phyloP scores from a whole-genome alignment of 108 stramenopile genomes.

The Craspedostauros australis region DNA sequence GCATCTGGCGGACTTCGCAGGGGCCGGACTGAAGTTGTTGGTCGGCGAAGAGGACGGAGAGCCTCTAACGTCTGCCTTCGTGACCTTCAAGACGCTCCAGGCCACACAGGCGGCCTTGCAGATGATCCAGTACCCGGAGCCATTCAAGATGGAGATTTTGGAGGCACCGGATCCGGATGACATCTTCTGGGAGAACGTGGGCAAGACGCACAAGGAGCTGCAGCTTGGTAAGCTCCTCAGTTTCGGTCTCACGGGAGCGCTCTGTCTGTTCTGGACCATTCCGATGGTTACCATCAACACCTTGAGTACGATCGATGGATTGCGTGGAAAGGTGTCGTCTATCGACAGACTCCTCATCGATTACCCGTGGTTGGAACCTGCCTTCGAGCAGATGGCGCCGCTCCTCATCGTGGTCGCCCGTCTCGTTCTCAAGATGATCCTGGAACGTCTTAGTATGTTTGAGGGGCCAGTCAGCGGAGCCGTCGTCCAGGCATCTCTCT shows the following conservation, averaged over 20 bases:
- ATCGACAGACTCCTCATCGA: conserved; percentile 26
- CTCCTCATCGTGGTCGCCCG: conserved; percentile 39
- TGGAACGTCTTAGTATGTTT: conserved; percentile 26
- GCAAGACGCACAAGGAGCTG: conserved; percentile 29
- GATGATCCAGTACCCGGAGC: conserved; percentile 32
- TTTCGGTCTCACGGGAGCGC: conserved; percentile 22
- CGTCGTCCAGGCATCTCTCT: conserved; percentile 46
- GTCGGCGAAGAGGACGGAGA: conserved; percentile 17
- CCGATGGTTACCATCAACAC: conserved; percentile 51
- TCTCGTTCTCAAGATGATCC: conserved; percentile 20
- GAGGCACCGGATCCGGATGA: conserved; percentile 41
- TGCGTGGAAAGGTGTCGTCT: conserved; percentile 31
- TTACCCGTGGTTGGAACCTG: conserved; percentile 28
- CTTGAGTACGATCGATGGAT: conserved; percentile 36
- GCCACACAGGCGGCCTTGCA: conserved; percentile 31
- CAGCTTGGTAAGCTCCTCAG: conserved; percentile 48
- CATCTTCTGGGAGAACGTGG: conserved; percentile 57
- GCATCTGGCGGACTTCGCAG: too few relatives aligned
- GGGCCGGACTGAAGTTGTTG: not conserved
- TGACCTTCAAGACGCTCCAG: conserved; percentile 29
- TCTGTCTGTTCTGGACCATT: conserved; percentile 64
- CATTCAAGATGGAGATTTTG: conserved; percentile 36
- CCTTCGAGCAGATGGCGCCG: conserved; percentile 47
- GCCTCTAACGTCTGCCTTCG: conserved; percentile 34
- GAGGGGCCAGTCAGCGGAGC: conserved; percentile 52